Evolutionary conservation across 768 basidiomycete genomes (phyloP).

Genomic region (Russula griseocarnosa): DNA sequence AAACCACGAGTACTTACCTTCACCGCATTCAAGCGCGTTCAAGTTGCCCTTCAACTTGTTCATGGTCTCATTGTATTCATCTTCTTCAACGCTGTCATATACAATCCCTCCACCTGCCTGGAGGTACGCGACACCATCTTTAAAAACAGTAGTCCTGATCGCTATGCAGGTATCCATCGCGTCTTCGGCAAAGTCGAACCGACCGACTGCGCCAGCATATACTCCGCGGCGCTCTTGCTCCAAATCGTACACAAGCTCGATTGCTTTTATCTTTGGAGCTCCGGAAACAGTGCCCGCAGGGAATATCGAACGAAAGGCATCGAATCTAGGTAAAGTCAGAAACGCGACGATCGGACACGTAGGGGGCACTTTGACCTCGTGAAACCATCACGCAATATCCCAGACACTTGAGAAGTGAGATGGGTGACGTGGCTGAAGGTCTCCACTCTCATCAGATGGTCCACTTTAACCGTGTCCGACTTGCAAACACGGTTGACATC

Average conservation of each 20-base stretch:
- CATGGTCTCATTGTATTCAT: conserved; percentile 94
- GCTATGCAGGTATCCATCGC: conserved; percentile 99
- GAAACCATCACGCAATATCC: conserved; percentile 71
- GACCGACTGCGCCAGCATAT: conserved; percentile 97
- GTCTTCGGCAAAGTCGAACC: conserved; percentile 92
- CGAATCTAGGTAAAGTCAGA: conserved; percentile 57
- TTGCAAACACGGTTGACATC: conserved; percentile 97
- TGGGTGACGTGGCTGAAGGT: conserved; percentile 99
- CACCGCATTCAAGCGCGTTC: conserved; percentile 78
- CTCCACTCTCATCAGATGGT: conserved; percentile 88
- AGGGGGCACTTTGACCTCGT: conserved; percentile 55
- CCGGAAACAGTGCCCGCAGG: conserved; percentile 98
- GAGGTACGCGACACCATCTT: conserved; percentile 84
- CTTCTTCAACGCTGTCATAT: conserved; percentile 93
- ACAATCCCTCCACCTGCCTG: conserved; percentile 98
- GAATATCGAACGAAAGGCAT: conserved; percentile 98
- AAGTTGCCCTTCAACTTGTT: conserved; percentile 91
- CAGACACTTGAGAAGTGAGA: conserved; percentile 92
- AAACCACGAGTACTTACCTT: conserved; percentile 56
- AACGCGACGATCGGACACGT: not conserved
- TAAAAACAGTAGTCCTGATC: conserved; percentile 97
- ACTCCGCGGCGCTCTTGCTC: conserved; percentile 90
- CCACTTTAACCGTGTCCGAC: conserved; percentile 92
- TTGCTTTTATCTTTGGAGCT: conserved; percentile 97
- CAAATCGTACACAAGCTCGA: conserved; percentile 82